Percentiles rank a stretch among this genome's conserved stretches.
Conservation (phyloP, 1,284 basidiomycete species). For the Cutaneotrichosporon cyanovorans region DNA sequence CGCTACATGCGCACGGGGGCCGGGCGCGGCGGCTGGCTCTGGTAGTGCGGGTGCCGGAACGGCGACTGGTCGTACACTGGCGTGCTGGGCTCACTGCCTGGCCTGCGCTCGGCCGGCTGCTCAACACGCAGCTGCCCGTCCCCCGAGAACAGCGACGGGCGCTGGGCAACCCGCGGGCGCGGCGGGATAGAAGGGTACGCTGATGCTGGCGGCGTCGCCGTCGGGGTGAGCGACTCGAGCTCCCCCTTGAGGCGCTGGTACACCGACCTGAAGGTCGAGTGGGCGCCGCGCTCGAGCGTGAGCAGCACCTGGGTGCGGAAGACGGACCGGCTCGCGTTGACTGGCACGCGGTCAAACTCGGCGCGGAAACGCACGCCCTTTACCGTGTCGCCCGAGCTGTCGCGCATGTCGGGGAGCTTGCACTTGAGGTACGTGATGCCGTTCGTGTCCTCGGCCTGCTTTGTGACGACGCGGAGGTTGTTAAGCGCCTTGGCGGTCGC, state of each 20-base stretch:
- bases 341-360: conserved; percentile 35
- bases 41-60: no score
- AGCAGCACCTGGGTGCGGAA: conserved; percentile 40
- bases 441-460: conserved; percentile 34
- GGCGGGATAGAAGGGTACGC: no score
- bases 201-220: background rate
- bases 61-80: background rate
- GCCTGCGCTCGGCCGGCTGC: no score
- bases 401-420: conserved; percentile 28
- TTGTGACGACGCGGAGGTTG: conserved; percentile 30
- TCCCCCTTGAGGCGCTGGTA: conserved; percentile 10
- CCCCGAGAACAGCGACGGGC: no score
- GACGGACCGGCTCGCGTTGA: conserved; percentile 14
- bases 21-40: no score
- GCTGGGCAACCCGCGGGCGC: no score
- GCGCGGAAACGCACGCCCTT: conserved; percentile 43
- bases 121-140: no score
- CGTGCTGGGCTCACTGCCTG: conserved; percentile 6
- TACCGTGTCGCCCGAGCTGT: conserved; percentile 20
- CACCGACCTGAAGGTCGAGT: conserved; percentile 40
- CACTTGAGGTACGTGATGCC: conserved; percentile 26
- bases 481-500: conserved; percentile 24
- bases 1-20: no score
- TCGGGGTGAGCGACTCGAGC: conserved; percentile 3
- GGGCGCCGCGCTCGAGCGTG: conserved; percentile 43